Evolutionary conservation across 2,329 filamentous ascomycete species (phyloP), one percentile per base, ranked within the genome.

Genomic region (Lachnellula subtilissima): DNA sequence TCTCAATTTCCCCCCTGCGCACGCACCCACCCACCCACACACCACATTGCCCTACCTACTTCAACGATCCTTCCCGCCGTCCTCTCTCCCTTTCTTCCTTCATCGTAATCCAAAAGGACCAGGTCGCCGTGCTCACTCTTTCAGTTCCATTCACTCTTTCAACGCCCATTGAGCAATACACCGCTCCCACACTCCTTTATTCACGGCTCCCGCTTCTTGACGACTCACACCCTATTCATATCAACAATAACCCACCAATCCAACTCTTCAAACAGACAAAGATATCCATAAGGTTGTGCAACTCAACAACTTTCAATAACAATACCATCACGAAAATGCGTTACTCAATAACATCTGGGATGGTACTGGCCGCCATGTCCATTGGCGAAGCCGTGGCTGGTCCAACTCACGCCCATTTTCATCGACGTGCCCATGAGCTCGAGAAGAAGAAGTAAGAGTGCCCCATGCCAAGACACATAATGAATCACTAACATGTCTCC

Each of bases 401-500:
- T 39, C 68, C 68, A 57, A 57, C 65, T 37, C 65, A 69, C 55
- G 55, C 51, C 35, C 67, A 69, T 53, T 49, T 63, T 19, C 67
- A 69, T 52, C 62, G 59, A 43, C 58, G 61, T 46, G 53, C 52
- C 6, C 67, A 70, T 50, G 54, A 32, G 8, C 28, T 32, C 28
- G 9, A 66, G 51, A 69, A 69, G 64, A 68, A 65, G 51, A 61
- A 64, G 68, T 70, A 67, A 68, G 63, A 35, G 50, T 23, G 9
- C 6, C 40, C 17, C 48, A n/a, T 32, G 14, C 12, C 12, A n/a
- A 48, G 45, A 17, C 23, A 11, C 25, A 45, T 4, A 22, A 22
- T 19, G 15, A 11, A 19, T 45, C 19, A 49, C 32, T 48, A 52
- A 63, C 42, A 45, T 32, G 35, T 39, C 36, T 17, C 19, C 22